Percentiles rank a stretch among this genome's conserved stretches.
Evolutionary conservation across 2,329 filamentous ascomycete genomes (phyloP).

Genomic region (Conoideocrella luteorostrata): DNA sequence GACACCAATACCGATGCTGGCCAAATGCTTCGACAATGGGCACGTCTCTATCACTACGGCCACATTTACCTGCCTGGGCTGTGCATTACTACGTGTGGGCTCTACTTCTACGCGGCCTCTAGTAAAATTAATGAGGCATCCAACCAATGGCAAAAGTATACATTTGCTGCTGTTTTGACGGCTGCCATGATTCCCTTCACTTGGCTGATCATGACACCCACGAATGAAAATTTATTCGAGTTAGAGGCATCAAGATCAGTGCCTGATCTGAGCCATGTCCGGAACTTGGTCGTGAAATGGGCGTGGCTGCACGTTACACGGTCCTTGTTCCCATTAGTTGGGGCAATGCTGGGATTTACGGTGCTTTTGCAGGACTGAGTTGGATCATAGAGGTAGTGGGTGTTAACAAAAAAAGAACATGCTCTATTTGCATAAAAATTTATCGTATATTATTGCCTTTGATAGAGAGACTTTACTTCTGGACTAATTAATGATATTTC

Average conservation of each 20-base stretch:
- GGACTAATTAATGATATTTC: too few species aligned
- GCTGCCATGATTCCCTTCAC: slow-evolving; percentile 8
- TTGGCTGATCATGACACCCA: slow-evolving; percentile 3
- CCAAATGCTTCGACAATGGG: slow-evolving; percentile 4
- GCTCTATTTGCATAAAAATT: too few species aligned
- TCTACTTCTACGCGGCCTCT: neutral
- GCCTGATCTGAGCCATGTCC: neutral
- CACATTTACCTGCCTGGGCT: slow-evolving; percentile 5
- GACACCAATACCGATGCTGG: slow-evolving; percentile 3
- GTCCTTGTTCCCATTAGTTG: slow-evolving; percentile 3
- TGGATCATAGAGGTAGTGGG: too few species aligned
- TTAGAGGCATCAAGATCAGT: neutral
- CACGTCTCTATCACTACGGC: slow-evolving; percentile 11
- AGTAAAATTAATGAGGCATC: neutral
- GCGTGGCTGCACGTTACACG: slow-evolving; percentile 4
- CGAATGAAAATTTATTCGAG: slow-evolving; percentile 6
- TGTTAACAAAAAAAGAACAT: too few species aligned
- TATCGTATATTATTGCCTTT: too few species aligned
- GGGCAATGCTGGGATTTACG: slow-evolving; percentile 3
- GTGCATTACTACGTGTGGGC: neutral
- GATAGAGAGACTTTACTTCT: too few species aligned
- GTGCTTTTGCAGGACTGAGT: too few species aligned
- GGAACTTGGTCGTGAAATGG: slow-evolving; percentile 5
- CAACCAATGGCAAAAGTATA: neutral
- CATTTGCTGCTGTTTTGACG: slow-evolving; percentile 1